Percentiles rank a stretch among this genome's conserved stretches.
Evolutionary conservation across 1,284 basidiomycete species (phyloP).

Genomic region (Trametes polyzona): DNA sequence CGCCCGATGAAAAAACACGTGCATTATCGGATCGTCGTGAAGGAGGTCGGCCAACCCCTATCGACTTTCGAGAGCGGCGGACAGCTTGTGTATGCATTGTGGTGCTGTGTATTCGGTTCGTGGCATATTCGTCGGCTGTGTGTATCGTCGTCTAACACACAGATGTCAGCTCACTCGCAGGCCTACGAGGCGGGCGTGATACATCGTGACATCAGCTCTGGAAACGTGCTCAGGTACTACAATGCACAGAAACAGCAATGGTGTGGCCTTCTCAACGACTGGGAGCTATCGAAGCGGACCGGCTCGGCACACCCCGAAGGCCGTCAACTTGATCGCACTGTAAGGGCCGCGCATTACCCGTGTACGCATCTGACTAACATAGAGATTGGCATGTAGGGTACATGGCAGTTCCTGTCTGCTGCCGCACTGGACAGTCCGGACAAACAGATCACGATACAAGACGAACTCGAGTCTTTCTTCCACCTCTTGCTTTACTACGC

Average conservation of each 20-base stretch:
- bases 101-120: too few relatives aligned
- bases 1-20: background rate
- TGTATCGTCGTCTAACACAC: too few relatives aligned
- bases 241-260: background rate
- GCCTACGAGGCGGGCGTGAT: conserved; percentile 10
- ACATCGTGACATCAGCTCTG: conserved; percentile 16
- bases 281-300: too few relatives aligned
- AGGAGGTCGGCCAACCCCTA: background rate
- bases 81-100: too few relatives aligned
- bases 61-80: too few relatives aligned
- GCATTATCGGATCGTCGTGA: conserved; percentile 9
- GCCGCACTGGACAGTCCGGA: background rate
- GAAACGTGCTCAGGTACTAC: conserved; percentile 15
- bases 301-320: too few relatives aligned
- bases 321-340: conserved; percentile 14
- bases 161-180: conserved; percentile 10
- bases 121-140: too few relatives aligned
- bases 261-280: too few relatives aligned
- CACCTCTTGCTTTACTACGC: conserved; percentile 15
- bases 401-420: conserved; percentile 16
- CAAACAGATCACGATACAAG: background rate
- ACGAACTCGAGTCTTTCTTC: conserved; percentile 20
- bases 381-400: conserved; percentile 1
- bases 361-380: background rate
- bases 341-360: background rate